Evolutionary conservation across 176 grass and related monocot genomes (phyloP).

Genomic region (Bolboschoenus planiculmis): DNA sequence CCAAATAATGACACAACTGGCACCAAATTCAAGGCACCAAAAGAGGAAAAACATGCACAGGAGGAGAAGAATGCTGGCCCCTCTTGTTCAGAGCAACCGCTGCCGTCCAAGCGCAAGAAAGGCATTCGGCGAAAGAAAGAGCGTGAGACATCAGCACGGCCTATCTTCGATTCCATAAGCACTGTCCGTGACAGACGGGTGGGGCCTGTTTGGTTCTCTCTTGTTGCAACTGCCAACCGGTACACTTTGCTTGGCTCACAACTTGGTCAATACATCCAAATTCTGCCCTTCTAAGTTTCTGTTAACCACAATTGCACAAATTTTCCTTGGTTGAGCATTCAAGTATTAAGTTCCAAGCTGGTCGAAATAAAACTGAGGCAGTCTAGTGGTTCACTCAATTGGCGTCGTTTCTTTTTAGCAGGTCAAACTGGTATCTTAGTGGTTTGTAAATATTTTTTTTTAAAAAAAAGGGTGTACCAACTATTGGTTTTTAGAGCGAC

Average conservation of each 20-base stretch:
- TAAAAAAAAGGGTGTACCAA: neutral
- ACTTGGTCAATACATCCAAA: neutral
- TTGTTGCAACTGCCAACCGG: conserved; percentile 63
- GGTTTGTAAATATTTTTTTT: neutral
- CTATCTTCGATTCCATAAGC: conserved; percentile 28
- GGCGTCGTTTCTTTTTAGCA: neutral
- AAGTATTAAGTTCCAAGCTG: neutral
- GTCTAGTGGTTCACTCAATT: neutral
- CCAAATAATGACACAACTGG: conserved; percentile 23
- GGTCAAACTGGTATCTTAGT: conserved; percentile 8
- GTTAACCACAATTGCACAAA: neutral
- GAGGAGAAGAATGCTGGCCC: conserved; percentile 34
- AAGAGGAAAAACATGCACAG: conserved; percentile 39
- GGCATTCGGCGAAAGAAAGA: conserved; percentile 33
- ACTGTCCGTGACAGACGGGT: conserved; percentile 29
- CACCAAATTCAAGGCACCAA: conserved; percentile 25
- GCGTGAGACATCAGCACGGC: conserved; percentile 13
- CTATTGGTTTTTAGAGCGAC: neutral
- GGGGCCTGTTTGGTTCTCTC: conserved; percentile 68
- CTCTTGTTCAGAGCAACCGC: neutral
- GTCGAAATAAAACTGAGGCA: neutral
- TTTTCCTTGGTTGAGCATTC: neutral
- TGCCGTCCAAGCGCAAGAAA: conserved; percentile 5
- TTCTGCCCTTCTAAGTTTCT: neutral
- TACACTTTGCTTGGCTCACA: conserved; percentile 28